These are phyloP conservation scores for Fusarium continuum DNA, from an alignment of 2,329 filamentous ascomycete species.

Conservation along the genomic window DNA sequence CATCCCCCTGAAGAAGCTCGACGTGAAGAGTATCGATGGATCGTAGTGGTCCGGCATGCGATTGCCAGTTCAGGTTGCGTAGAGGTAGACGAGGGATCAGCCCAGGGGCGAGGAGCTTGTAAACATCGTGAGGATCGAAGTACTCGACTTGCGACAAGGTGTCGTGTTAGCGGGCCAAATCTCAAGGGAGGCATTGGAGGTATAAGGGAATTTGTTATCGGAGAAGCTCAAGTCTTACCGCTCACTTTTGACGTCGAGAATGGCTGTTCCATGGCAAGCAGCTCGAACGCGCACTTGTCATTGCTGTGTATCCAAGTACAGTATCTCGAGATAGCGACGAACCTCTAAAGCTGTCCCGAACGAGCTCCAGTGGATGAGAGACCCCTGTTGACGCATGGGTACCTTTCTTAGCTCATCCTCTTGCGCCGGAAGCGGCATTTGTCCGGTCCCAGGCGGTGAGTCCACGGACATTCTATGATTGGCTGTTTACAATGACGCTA, in stretches of 20 bases:
- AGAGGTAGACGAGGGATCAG: constrained; percentile 83
- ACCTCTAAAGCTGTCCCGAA: constrained; percentile 40
- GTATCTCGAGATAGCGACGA: constrained; percentile 27
- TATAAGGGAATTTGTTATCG: not conserved
- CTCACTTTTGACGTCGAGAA: constrained; percentile 81
- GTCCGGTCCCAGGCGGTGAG: constrained; percentile 44
- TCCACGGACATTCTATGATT: constrained; percentile 10
- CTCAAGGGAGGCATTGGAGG: not conserved
- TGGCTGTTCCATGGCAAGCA: constrained; percentile 68
- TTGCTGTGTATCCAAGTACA: constrained; percentile 39
- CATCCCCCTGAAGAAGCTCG: constrained; percentile 76
- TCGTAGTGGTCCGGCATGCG: constrained; percentile 86
- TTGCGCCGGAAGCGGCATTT: constrained; percentile 42
- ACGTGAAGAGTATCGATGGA: constrained; percentile 94
- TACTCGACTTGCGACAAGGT: constrained; percentile 78
- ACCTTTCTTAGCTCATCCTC: constrained; percentile 37
- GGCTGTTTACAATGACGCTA: constrained; percentile 30
- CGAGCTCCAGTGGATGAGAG: constrained; percentile 27
- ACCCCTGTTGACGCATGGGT: constrained; percentile 30
- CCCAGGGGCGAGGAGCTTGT: constrained; percentile 80
- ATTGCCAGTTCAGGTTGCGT: constrained; percentile 96
- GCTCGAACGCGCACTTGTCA: constrained; percentile 42
- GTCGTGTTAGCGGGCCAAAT: constrained; percentile 33
- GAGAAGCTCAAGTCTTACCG: constrained; percentile 56
- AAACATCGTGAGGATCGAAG: constrained; percentile 90